Evolutionary conservation across 495 filamentous ascomycete species (phyloP), one percentile per base, ranked within the genome.

Genomic region (Aspergillus mulundensis): DNA sequence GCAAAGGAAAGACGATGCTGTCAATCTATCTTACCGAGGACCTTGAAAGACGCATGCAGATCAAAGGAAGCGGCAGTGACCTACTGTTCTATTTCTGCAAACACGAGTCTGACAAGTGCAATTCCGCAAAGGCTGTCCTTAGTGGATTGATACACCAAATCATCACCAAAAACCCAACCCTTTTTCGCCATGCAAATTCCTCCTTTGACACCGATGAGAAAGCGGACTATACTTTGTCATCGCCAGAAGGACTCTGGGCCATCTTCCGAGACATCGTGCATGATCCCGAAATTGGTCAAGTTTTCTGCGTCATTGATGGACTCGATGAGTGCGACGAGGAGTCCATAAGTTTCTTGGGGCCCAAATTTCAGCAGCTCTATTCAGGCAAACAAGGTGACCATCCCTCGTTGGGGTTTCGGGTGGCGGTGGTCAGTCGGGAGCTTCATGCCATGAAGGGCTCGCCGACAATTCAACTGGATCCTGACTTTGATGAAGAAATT

Each of bases 1-100:
- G 76, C 16, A 79, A 75, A 64, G 77, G 77, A 2, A 80, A 80
- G 59, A 78, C 75, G 1, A 77, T 78, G 72, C 65, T 80, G 7
- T 66, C 72, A 5, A 76, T 74, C 21, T 78, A 70, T 62, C 57
- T 78, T 5, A 70, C 74, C 25, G 69, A 77, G 57, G 63, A 68
- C 44, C 62, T 79, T 18, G 67, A 79, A 53, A 16, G 5, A 6
- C 56, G 36, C 39, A 16, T 46, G 10, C 47, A 61, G 12, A 48
- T 61, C 3, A 32, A 14, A 10, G 50, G 60, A 0, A 46, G 59
- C 44, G 34, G 34, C 11, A n/a, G n/a, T 15, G 58, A 65, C 41
- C 53, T 73, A 18, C 54, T 78, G 12, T 72, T 72, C 56, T 76
- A 72, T 66, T 80, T 80, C 64, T 78, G 73, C 42, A 65, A 62